Base-by-base conservation (phyloP, 768 basidiomycete genomes). In the Auriscalpium orientale region DNA sequence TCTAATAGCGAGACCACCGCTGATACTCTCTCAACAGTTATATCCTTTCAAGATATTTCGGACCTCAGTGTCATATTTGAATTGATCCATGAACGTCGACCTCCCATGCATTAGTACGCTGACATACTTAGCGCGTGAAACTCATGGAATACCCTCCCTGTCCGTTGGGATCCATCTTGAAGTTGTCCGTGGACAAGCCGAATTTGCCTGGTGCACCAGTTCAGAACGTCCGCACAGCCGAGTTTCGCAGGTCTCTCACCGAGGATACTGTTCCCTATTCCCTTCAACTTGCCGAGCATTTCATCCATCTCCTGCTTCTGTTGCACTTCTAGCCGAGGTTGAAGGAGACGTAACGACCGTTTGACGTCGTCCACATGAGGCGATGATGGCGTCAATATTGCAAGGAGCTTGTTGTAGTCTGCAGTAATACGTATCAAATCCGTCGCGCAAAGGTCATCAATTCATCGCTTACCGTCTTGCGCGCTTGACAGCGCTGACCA, bases 71-170 rank as follows among this genome's bases (percentile, higher is more conserved):
- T 53, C 64, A n/a, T 66, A 62, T 55, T 64, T 70, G 18, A 62
- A 67, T 49, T 63, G 61, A 49, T 54, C 18, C n/a, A 13, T 53
- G 38, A 33, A 56, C 51, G 40, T 37, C 43, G 46, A 22, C 40
- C 6, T 16, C n/a, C n/a, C n/a, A 28, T 28, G 4, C 28, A 28
- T 28, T 28, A 28, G 28, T 28, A 28, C 28, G 28, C 28, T 28
- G 28, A 28, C 28, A 28, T 28, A 33, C 37, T 77, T 68, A 85
- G 63, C 68, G 79, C 46, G 73, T 74, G 67, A 98, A 97, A 64
- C 90, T 89, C 81, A 98, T 83, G 1, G 88, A 89, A 73, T 98
- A 98, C 0, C 95, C 93, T n/a, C 95, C 95, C 59, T 93, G 85
- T 7, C 87, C 91, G 60, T 95, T 95, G 16, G 91, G 91, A 57